Percentiles rank a stretch among this genome's conserved stretches.
These are phyloP conservation scores for Neospermospora avenae DNA, from an alignment of 2,329 filamentous ascomycete genomes.

Conservation along the genomic window DNA sequence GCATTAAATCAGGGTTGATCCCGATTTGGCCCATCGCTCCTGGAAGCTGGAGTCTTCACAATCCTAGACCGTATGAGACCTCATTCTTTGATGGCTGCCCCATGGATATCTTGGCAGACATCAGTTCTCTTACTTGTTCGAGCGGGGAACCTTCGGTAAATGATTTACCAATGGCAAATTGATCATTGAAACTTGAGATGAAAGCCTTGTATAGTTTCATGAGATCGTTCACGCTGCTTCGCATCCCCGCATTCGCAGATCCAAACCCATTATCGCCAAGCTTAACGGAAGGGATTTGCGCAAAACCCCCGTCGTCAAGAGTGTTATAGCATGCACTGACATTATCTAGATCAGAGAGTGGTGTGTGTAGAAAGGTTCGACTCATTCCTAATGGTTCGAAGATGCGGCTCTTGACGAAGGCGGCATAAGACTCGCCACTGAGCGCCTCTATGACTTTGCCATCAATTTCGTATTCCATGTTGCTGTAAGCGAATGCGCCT, in stretches of 20 bases:
- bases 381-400: constrained; percentile 12
- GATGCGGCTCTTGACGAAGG: not conserved
- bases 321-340: not conserved
- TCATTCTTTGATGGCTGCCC: not conserved
- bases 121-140: not conserved
- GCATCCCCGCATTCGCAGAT: not conserved
- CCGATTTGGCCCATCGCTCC: constrained; percentile 10
- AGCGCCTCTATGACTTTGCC: constrained; percentile 9
- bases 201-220: not conserved
- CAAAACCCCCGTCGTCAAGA: not conserved
- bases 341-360: not conserved
- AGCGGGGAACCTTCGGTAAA: not conserved
- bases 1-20: constrained; percentile 5
- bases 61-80: constrained; percentile 28
- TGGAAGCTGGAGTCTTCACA: constrained; percentile 27
- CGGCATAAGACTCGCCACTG: not conserved
- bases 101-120: not conserved
- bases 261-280: not conserved
- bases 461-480: constrained; percentile 8
- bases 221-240: not conserved
- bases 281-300: not conserved
- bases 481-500: constrained; percentile 10
- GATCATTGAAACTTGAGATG: not conserved
- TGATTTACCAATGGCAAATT: not conserved
- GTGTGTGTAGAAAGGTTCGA: not conserved